Percentiles rank a stretch among this genome's conserved stretches.
phyloP scores from a whole-genome alignment of 23 red algal genomes.

The Cyanidiococcus yangmingshanensis region DNA sequence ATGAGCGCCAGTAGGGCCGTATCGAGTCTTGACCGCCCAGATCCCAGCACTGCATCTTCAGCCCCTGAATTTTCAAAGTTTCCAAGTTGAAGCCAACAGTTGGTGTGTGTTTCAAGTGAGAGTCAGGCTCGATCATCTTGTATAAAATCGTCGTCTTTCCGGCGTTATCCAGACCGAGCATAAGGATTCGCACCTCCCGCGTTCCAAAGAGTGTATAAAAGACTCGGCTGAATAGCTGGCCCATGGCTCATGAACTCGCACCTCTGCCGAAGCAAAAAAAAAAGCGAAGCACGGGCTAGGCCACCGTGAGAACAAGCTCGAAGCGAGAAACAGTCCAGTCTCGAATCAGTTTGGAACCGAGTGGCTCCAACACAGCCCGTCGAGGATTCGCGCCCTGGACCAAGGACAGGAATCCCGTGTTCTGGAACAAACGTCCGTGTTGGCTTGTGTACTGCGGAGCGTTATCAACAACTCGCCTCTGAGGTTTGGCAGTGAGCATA shows the following conservation, averaged over 20 bases:
- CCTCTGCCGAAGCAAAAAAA: too few relatives aligned
- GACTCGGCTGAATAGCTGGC: slow-evolving; percentile 50
- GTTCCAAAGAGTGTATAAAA: slow-evolving; percentile 74
- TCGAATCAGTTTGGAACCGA: too few relatives aligned
- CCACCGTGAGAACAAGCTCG: too few relatives aligned
- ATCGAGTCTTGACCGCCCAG: slow-evolving; percentile 93
- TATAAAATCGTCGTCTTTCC: slow-evolving; percentile 94
- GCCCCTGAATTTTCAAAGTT: slow-evolving; percentile 65
- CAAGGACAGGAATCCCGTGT: too few relatives aligned
- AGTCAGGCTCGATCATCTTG: slow-evolving; percentile 53
- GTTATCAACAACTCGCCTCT: too few relatives aligned
- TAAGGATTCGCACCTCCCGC: slow-evolving; percentile 84
- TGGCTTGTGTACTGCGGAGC: too few relatives aligned
- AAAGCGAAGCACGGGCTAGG: too few relatives aligned
- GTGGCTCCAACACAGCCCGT: too few relatives aligned
- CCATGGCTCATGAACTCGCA: slow-evolving; percentile 69
- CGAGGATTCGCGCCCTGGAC: too few relatives aligned
- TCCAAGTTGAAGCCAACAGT: slow-evolving; percentile 17
- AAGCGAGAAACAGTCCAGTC: too few relatives aligned
- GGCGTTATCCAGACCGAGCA: slow-evolving; percentile 91
- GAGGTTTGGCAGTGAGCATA: too few relatives aligned
- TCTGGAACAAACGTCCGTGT: too few relatives aligned
- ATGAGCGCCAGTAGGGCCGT: slow-evolving; percentile 70
- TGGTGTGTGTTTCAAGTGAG: slow-evolving; percentile 2
- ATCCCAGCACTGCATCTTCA: slow-evolving; percentile 97